Percentiles rank a stretch among this genome's conserved stretches.
Evolutionary conservation across 495 filamentous ascomycete species (phyloP).

Genomic region (Coniosporium apollinis): DNA sequence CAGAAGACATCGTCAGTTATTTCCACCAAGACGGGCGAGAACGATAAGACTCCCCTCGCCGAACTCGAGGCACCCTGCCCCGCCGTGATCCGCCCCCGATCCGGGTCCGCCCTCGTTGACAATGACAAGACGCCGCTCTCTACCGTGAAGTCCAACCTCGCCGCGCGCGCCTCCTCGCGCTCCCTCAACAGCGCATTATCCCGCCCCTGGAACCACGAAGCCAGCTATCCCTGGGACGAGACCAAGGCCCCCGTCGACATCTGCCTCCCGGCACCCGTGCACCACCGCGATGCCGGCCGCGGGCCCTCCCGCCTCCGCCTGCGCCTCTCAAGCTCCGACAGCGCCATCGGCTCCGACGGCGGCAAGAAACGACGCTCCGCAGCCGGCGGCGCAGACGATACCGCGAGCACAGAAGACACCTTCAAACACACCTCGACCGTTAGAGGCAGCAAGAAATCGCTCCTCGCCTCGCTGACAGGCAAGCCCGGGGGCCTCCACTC

Average conservation of each 20-base stretch:
- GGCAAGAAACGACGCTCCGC: too few species aligned
- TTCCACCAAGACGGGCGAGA: too few species aligned
- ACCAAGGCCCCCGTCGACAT: constrained; percentile 17
- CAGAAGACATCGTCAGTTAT: too few species aligned
- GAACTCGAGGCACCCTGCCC: constrained; percentile 13
- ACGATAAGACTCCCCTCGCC: constrained; percentile 7
- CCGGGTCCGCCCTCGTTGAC: constrained; percentile 7
- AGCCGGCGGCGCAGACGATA: neutral
- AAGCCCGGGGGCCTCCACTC: constrained; percentile 9
- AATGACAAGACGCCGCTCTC: constrained; percentile 4
- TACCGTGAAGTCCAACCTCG: constrained; percentile 6
- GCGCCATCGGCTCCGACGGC: neutral
- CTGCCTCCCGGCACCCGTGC: constrained; percentile 13
- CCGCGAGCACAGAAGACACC: neutral
- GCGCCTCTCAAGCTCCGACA: neutral
- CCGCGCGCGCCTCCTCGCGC: too few species aligned
- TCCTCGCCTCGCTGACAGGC: constrained; percentile 11
- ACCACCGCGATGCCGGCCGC: constrained; percentile 3
- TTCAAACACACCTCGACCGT: constrained; percentile 1
- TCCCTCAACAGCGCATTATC: too few species aligned
- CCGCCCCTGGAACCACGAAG: constrained; percentile 24
- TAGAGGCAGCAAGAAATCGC: constrained; percentile 7
- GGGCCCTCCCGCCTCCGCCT: neutral
- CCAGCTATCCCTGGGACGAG: constrained; percentile 24
- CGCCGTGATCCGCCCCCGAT: constrained; percentile 7